Evolutionary conservation across 2,329 filamentous ascomycete species (phyloP), one percentile per base, ranked within the genome.

Genomic region (Sordariomycetes sp.): DNA sequence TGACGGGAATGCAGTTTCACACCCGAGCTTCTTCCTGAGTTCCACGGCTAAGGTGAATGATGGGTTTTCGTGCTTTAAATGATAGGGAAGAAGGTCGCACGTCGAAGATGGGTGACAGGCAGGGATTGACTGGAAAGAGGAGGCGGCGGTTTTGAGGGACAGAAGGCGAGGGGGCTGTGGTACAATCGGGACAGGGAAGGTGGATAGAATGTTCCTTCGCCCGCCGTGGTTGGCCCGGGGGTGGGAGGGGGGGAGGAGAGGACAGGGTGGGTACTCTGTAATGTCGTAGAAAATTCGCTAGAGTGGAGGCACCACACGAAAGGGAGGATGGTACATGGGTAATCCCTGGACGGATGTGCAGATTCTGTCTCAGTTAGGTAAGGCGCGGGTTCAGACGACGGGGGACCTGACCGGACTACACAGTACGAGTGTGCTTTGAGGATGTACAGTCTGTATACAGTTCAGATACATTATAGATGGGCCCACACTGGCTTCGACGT

Each of bases 201-300:
- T 32, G 57, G 53, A 57, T 42, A 53, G 59, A 61, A 60, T 48
- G 36, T 61, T 61, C 60, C 50, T 52, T 57, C 53, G 50, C 22
- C 35, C 22, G 10, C 4, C 34, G 39, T 53, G 45, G 32, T 32
- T 25, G 28, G 55, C 15, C 39, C 39, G 48, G 34, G 13, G 55
- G n/a, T n/a, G n/a, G n/a, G n/a, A n/a, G n/a, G n/a, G n/a, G n/a
- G n/a, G n/a, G n/a, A n/a, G 22, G 15, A 32, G 42, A 13, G 22
- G 50, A 24, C 24, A 28, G 25, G 39, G 54, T 56, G 25, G 39
- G 53, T 32, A 32, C 28, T 32, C 28, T 8, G 28, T 55, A 55
- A 24, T 39, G n/a, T 45, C 36, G 4, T 50, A 8, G 45, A 50
- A 50, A 50, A 50, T 22, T 50, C 20, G 22, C 24, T 10, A 12